Evolutionary conservation across 2,329 filamentous ascomycete genomes (phyloP).

Genomic region (Trichoderma atrobrunneum): DNA sequence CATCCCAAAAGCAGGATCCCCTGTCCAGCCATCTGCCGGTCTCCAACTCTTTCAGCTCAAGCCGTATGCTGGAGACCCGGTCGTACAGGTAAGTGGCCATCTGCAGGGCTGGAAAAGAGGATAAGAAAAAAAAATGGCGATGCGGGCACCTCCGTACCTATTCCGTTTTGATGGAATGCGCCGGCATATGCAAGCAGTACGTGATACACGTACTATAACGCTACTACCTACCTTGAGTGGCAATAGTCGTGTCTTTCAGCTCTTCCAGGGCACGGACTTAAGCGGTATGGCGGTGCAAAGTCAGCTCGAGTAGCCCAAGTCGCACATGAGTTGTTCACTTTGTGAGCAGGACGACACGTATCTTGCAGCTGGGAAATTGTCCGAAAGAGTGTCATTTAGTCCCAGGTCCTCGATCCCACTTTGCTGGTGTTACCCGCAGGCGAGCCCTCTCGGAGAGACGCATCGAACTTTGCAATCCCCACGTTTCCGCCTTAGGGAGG

Average conservation of each 20-base stretch:
- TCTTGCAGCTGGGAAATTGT: constrained; percentile 12
- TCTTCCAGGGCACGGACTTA: background rate
- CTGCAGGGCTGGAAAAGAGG: constrained; percentile 7
- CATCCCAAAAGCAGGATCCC: background rate
- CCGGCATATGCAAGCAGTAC: constrained; percentile 10
- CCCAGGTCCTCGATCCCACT: background rate
- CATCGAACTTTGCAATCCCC: constrained; percentile 1
- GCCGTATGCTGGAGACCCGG: background rate
- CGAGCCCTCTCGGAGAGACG: background rate
- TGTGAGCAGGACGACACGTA: background rate
- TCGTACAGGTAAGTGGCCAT: background rate
- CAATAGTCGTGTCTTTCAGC: background rate
- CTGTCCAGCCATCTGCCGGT: constrained; percentile 6
- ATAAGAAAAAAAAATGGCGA: background rate
- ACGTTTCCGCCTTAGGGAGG: constrained; percentile 15
- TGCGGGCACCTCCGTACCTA: background rate
- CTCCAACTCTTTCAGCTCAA: constrained; percentile 11
- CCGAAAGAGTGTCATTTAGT: constrained; percentile 8
- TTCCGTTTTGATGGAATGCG: background rate
- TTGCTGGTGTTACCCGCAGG: background rate
- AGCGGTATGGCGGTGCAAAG: background rate
- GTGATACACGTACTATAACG: background rate
- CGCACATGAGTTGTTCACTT: background rate
- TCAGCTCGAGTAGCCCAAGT: background rate
- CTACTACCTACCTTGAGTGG: constrained; percentile 15